Evolutionary conservation across 2,329 filamentous ascomycete genomes (phyloP), one percentile per base, ranked within the genome.

Genomic region (Didymella segeticola): DNA sequence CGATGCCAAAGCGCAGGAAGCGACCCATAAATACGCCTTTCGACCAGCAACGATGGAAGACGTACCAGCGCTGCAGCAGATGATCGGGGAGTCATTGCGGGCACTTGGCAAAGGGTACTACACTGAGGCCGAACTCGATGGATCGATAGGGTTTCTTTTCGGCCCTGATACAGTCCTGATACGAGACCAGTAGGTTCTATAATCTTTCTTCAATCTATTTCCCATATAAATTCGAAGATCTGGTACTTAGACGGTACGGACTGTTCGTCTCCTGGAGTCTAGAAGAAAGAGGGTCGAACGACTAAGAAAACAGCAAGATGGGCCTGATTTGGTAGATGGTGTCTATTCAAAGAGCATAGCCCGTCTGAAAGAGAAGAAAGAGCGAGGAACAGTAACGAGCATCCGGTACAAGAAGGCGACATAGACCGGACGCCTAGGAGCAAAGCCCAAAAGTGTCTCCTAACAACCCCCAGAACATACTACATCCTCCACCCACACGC

Each of bases 111-210:
- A 62, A 39, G 58, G 52, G 0, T 63, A 69, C 34, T 74, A 74
- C 42, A 69, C 65, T 1, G 57, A 66, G 48, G 63, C 70, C 29
- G 69, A 73, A 45, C 66, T 74, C 9, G 70, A 73, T 23, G 71
- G 70, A 22, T 71, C 68, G 11, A 74, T 74, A 47, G 71, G 71
- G 12, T 73, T 61, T 38, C 62, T 74, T 2, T 74, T 74, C 50
- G 71, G 70, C 2, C 70, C 70, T 2, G 71, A 73, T 43, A 71
- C 68, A 14, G 59, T 74, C 8, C 60, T 74, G 3, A 68, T 74
- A 26, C 61, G 61, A 46, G 71, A 67, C 39, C 58, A 66, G 64
- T 67, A 61, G 47, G 47, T 52, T 11, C 8, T 2, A 14, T 8
- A 4, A 1, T 10, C n/a, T 27, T 27, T 12, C 7, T 26, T 25